Evolutionary conservation across 768 basidiomycete genomes (phyloP), one percentile per base, ranked within the genome.

Genomic region (Mycena albidolilacea): DNA sequence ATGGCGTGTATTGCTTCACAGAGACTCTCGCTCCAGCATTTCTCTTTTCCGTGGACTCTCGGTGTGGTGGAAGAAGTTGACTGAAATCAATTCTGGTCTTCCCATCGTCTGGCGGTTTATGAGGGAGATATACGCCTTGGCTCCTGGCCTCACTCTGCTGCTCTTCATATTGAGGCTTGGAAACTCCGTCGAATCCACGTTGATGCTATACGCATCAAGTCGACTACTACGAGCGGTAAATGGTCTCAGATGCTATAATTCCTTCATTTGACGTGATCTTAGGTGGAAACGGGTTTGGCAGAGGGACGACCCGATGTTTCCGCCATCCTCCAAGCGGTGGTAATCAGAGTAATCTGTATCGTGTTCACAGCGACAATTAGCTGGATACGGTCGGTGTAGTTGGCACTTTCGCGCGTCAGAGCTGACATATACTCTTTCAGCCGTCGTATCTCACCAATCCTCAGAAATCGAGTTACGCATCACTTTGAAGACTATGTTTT

Each of bases 401-500:
- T 15, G 17, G 4, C 21, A 44, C 7, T 9, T 21, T 21, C 19
- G 17, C 9, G 7, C 8, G 19, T 43, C 41, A 43, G 52, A 9
- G 52, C 52, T 21, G 21, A 21, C n/a, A 21, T 11, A 35, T 17
- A 12, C 5, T 44, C 4, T 23, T 14, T n/a, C 37, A 66, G 52
- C 9, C 9, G 17, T 10, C 50, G 30, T 38, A 8, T 58, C 17
- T 6, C 44, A 5, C 66, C 61, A 0, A 38, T 62, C 7, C 67
- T 73, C 11, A 15, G 55, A 50, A 57, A 30, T 38, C 71, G 62
- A 21, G 54, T 73, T 15, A 64, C 0, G 1, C 21, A 57, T 8
- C 62, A 68, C 23, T 73, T 69, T 37, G 43, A 64, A 52, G 66
- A 68, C 17, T 41, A 59, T 10, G 41, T 73, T 5, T 43, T 73